phyloP scores from a whole-genome alignment of 1,284 basidiomycete species.

The Sporisorium graminicola region DNA sequence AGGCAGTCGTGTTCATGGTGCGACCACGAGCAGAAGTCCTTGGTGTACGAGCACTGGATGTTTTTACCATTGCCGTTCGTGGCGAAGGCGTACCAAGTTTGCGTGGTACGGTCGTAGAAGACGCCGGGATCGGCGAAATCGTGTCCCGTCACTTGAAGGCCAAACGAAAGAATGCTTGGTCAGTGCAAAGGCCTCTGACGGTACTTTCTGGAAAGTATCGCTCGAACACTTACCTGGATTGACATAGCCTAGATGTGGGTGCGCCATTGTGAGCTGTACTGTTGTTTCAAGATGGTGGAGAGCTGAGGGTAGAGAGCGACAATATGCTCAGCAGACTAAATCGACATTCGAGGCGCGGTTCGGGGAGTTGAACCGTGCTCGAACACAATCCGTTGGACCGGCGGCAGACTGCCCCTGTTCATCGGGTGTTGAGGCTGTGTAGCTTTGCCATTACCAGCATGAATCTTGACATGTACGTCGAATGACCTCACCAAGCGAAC shows the following conservation, averaged over 20 bases:
- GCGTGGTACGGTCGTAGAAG: conserved; percentile 41
- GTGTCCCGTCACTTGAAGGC: conserved; percentile 33
- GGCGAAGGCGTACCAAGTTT: conserved; percentile 51
- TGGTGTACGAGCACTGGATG: conserved; percentile 51
- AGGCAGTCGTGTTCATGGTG: conserved; percentile 53
- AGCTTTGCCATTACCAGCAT: neutral
- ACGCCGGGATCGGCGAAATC: conserved; percentile 61
- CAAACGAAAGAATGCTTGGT: neutral
- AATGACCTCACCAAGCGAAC: conserved; percentile 6
- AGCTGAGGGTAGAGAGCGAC: neutral
- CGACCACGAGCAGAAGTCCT: conserved; percentile 56
- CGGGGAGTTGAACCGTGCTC: conserved; percentile 2
- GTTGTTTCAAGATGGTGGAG: neutral
- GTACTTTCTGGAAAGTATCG: too few relatives aligned
- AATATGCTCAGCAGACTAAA: neutral
- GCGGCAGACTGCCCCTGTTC: neutral
- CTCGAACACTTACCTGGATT: conserved; percentile 41
- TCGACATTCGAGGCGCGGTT: neutral
- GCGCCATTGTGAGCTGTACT: conserved; percentile 31
- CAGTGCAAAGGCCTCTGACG: neutral
- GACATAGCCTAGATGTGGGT: conserved; percentile 51
- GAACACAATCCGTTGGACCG: neutral
- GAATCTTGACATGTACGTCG: neutral
- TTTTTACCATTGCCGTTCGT: conserved; percentile 60
- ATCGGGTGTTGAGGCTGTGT: neutral